Evolutionary conservation across 73 alveolate species (phyloP), one percentile per base, ranked within the genome.

Genomic region (Paramecium tetraurelia): DNA sequence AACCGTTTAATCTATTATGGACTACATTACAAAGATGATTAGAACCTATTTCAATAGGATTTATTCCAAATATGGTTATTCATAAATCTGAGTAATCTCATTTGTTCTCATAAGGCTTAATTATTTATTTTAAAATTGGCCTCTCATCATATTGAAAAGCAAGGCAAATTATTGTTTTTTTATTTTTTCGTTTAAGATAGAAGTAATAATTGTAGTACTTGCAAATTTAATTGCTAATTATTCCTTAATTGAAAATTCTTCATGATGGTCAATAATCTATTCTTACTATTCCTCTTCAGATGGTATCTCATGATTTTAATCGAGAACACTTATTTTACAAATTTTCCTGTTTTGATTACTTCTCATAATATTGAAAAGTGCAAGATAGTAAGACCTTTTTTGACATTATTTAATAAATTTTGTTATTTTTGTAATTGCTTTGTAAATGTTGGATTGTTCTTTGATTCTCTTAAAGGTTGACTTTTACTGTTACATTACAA

Each of bases 171-270:
- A 53, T n/a, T n/a, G 69, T 53, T 53, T 53, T 18, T 18, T 53
- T 53, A 53, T 53, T 53, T 53, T 53, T 53, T 53, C 69, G n/a
- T 53, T 53, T 53, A 53, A 53, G 5, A 53, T 53, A 3, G 69
- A 53, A 53, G 14, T 18, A 4, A 63, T 1, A 12, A 63, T 63
- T 31, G 84, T 63, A 27, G 46, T 63, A 7, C 84, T 31, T 9
- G 84, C 84, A 63, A 63, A 63, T 63, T 63, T 63, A 31, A 63
- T 63, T 7, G 84, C 84, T 63, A 63, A 63, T 63, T 63, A 27
- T 63, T 63, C 41, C 7, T 63, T 63, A 1, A 63, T 14, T 11
- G 84, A 3, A 22, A 31, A 12, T 63, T 63, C 84, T 27, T 27
- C 41, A 7, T 7, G 6, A 3, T 31, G 29, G 1, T 27, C 46